Conservation (phyloP, 345 rosid species). For the Turritis glabra region DNA sequence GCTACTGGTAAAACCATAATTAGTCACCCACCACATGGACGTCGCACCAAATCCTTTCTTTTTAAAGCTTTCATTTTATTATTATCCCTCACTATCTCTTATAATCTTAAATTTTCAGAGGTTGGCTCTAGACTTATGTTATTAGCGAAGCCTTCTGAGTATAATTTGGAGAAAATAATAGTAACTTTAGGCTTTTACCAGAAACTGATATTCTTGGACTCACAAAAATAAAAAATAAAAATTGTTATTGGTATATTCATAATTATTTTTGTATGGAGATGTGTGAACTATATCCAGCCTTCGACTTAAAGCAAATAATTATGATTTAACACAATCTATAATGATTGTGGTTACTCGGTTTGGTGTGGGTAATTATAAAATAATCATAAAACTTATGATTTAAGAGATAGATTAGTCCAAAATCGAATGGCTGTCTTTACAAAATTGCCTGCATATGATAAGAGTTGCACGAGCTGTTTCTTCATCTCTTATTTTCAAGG, state of each 20-base stretch:
- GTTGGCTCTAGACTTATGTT: conserved; percentile 4
- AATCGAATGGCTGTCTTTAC: background rate
- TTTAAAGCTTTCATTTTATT: background rate
- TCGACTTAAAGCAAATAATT: conserved; percentile 29
- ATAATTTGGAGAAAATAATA: background rate
- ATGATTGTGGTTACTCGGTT: conserved; percentile 23
- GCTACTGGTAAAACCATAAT: conserved; percentile 29
- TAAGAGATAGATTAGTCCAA: conserved; percentile 4
- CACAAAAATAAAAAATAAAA: background rate
- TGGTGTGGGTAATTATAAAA: conserved; percentile 10
- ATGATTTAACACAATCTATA: conserved; percentile 26
- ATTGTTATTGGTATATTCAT: background rate
- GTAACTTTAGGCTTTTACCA: background rate
- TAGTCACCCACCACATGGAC: conserved; percentile 41
- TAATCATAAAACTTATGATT: background rate
- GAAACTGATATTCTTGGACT: background rate
- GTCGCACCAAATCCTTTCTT: conserved; percentile 30
- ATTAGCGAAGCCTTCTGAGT: background rate
- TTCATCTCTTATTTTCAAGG: background rate
- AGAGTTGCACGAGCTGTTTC: background rate
- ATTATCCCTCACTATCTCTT: background rate
- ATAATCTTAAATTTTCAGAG: background rate
- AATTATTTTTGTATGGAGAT: conserved; percentile 14
- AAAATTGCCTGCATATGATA: background rate
- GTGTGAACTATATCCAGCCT: conserved; percentile 8